These are phyloP conservation scores for Sarcodon aspratus DNA, from an alignment of 768 basidiomycete genomes.

Conservation along the genomic window DNA sequence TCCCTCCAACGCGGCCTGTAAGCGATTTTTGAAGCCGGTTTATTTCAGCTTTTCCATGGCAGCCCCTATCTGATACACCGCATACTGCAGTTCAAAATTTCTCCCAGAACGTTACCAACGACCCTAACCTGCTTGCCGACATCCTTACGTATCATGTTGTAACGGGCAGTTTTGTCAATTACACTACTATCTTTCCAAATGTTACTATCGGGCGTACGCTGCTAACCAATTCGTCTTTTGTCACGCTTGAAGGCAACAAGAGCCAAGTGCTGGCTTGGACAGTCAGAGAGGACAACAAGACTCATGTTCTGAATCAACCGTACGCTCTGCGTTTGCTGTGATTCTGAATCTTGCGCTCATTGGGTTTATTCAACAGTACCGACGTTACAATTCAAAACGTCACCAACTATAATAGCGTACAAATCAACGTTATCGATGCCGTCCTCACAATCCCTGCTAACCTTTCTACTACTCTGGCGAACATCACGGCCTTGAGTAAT, in stretches of 20 bases:
- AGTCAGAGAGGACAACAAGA: conserved; percentile 21
- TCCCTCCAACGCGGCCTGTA: conserved; percentile 44
- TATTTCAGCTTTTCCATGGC: not conserved
- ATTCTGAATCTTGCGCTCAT: conserved; percentile 1
- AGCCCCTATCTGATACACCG: not conserved
- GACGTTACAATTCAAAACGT: conserved; percentile 27
- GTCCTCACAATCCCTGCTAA: conserved; percentile 44
- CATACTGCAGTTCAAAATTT: conserved; percentile 14
- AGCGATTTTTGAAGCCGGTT: conserved; percentile 8
- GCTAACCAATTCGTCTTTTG: conserved; percentile 35
- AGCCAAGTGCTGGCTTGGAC: conserved; percentile 46
- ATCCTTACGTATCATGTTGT: conserved; percentile 49
- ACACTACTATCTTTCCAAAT: conserved; percentile 36
- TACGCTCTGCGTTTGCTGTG: conserved; percentile 13
- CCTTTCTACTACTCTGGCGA: conserved; percentile 28
- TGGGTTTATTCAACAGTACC: conserved; percentile 11
- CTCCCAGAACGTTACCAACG: conserved; percentile 19
- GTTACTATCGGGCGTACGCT: conserved; percentile 55
- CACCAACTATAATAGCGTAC: conserved; percentile 25
- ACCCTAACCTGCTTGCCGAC: conserved; percentile 29
- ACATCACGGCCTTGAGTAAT: conserved; percentile 27
- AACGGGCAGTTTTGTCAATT: conserved; percentile 34
- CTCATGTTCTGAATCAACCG: conserved; percentile 39
- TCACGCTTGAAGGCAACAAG: conserved; percentile 45
- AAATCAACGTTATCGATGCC: conserved; percentile 36